These are phyloP conservation scores for Ustulina deusta DNA, from an alignment of 2,329 filamentous ascomycete species.

Conservation along the genomic window DNA sequence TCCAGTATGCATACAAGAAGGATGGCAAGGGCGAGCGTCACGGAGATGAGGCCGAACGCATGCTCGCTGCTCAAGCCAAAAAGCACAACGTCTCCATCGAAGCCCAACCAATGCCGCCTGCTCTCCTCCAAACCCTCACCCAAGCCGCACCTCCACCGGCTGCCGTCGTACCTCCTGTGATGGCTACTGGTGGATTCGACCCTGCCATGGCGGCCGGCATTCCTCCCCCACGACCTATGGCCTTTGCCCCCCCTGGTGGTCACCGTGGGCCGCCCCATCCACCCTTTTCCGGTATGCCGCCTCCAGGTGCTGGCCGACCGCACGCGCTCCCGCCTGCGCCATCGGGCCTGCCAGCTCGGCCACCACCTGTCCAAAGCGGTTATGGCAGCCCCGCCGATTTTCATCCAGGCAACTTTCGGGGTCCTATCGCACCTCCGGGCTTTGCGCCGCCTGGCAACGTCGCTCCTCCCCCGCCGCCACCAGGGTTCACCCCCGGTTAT, in stretches of 20 bases:
- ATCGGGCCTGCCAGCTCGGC: constrained; percentile 70
- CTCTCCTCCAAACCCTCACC: constrained; percentile 67
- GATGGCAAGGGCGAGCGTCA: constrained; percentile 97
- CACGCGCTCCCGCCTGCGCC: constrained; percentile 68
- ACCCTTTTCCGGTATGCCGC: constrained; percentile 53
- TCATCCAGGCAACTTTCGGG: constrained; percentile 59
- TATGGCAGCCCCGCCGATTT: constrained; percentile 74
- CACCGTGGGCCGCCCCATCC: constrained; percentile 50
- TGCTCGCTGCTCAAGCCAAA: constrained; percentile 90
- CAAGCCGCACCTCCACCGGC: constrained; percentile 46
- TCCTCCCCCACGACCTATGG: constrained; percentile 56
- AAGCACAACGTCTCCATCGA: constrained; percentile 92
- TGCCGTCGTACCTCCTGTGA: constrained; percentile 42
- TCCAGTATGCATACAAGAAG: constrained; percentile 99
- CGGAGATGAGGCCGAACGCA: constrained; percentile 91
- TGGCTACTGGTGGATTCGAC: constrained; percentile 47
- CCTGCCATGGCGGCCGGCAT: constrained; percentile 51
- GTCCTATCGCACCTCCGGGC: constrained; percentile 59
- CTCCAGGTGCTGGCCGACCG: constrained; percentile 48
- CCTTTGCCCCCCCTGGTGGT: constrained; percentile 48
- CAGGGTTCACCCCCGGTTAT: constrained; percentile 49
- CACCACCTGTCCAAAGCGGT: constrained; percentile 75
- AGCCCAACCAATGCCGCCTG: constrained; percentile 79
- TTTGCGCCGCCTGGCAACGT: constrained; percentile 55
- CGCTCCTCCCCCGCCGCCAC: constrained; percentile 47